Percentiles rank a stretch among this genome's conserved stretches.
phyloP scores from a whole-genome alignment of 2,329 filamentous ascomycete genomes.

The Colletotrichum sp. region DNA sequence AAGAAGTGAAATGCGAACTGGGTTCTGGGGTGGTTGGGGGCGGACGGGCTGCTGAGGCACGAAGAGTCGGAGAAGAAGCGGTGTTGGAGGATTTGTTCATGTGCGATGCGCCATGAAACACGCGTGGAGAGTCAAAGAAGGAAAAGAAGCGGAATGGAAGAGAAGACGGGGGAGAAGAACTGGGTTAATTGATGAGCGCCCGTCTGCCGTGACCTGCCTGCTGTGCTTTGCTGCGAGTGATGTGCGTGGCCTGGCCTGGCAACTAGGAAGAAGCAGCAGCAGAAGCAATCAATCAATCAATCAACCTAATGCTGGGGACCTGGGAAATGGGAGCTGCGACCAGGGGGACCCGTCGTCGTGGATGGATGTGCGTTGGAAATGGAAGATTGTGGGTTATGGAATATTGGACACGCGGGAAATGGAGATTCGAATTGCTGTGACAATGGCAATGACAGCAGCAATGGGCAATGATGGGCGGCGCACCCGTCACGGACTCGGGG shows the following conservation, averaged over 20 bases:
- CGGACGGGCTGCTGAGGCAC: slow-evolving; percentile 6
- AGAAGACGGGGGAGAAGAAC: background rate
- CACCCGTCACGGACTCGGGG: background rate
- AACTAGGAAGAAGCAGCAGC: background rate
- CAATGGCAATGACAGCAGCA: background rate
- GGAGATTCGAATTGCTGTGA: background rate
- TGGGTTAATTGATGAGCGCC: background rate
- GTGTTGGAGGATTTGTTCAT: background rate
- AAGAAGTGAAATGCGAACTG: background rate
- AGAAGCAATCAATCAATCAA: background rate
- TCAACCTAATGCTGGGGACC: background rate
- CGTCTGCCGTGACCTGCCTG: background rate
- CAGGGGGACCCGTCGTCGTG: background rate
- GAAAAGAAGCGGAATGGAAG: slow-evolving; percentile 9
- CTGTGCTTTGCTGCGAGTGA: background rate
- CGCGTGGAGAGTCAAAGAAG: background rate
- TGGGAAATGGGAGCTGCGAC: background rate
- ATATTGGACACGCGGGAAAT: background rate
- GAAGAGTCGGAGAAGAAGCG: slow-evolving; percentile 6
- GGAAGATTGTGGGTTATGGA: background rate
- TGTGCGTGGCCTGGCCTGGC: background rate
- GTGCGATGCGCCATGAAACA: background rate
- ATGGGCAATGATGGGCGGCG: background rate
- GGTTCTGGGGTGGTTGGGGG: background rate
- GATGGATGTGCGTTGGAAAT: background rate